These are phyloP conservation scores for Dactylellina cionopaga DNA, from an alignment of 2,329 filamentous ascomycete species.

Conservation along the genomic window DNA sequence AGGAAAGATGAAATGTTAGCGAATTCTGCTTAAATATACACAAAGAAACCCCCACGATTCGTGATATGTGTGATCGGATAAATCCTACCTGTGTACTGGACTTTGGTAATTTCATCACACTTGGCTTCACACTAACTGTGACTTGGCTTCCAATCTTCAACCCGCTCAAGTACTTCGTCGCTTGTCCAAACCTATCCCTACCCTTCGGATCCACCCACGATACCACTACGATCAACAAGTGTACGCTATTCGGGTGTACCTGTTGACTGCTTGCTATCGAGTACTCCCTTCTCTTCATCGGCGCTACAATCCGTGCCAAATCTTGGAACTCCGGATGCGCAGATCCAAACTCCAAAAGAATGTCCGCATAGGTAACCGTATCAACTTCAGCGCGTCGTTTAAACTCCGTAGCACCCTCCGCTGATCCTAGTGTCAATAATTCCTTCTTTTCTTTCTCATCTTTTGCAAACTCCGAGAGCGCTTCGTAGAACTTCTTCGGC, in stretches of 20 bases:
- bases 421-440: constrained; percentile 78
- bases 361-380: constrained; percentile 87
- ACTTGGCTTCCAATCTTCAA: constrained; percentile 80
- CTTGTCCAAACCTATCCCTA: constrained; percentile 89
- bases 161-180: constrained; percentile 84
- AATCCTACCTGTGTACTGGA: constrained; percentile 74
- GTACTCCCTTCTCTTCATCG: constrained; percentile 97
- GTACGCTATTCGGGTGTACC: constrained; percentile 86
- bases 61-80: no score
- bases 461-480: constrained; percentile 82
- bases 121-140: constrained; percentile 94
- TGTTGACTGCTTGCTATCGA: constrained; percentile 98
- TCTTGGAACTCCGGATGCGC: constrained; percentile 90
- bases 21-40: no score
- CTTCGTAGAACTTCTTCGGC: constrained; percentile 97
- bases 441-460: constrained; percentile 84
- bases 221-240: constrained; percentile 96
- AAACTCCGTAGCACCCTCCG: constrained; percentile 86
- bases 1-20: constrained; percentile 7
- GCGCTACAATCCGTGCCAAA: constrained; percentile 83
- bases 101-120: constrained; percentile 96
- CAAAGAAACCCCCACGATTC: no score
- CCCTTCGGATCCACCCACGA: constrained; percentile 91
- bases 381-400: constrained; percentile 92
- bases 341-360: constrained; percentile 87